Conservation (phyloP, 768 basidiomycete genomes). For the Sutorius australiensis region DNA sequence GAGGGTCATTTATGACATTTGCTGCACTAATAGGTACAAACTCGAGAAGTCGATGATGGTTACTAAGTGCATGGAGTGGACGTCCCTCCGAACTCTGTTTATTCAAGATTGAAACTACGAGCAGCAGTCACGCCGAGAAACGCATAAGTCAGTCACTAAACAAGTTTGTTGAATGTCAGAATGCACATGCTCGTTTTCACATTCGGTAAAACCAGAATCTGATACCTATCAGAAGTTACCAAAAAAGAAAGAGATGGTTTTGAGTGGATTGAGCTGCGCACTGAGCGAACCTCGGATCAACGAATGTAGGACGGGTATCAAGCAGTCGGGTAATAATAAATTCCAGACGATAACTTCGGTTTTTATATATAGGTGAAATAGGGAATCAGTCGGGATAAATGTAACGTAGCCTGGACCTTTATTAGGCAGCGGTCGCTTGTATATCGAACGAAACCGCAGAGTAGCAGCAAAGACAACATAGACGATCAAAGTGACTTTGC, state of each 20-base stretch:
- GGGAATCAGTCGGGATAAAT: not conserved
- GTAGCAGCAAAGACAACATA: not conserved
- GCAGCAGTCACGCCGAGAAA: too few relatives aligned
- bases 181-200: too few relatives aligned
- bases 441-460: not conserved
- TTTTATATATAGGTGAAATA: not conserved
- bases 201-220: too few relatives aligned
- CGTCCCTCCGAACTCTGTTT: too few relatives aligned
- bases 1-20: too few relatives aligned
- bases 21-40: too few relatives aligned
- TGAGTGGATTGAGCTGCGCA: not conserved
- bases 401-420: not conserved
- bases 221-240: too few relatives aligned
- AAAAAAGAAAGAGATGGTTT: not conserved
- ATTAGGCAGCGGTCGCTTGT: not conserved
- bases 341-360: not conserved
- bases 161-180: too few relatives aligned
- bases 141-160: too few relatives aligned
- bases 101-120: too few relatives aligned
- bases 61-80: too few relatives aligned
- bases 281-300: not conserved
- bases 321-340: not conserved
- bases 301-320: not conserved
- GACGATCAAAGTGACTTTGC: not conserved
- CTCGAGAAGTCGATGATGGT: too few relatives aligned